These are phyloP conservation scores for Ascochyta lentis DNA, from an alignment of 2,329 filamentous ascomycete species.

Conservation along the genomic window DNA sequence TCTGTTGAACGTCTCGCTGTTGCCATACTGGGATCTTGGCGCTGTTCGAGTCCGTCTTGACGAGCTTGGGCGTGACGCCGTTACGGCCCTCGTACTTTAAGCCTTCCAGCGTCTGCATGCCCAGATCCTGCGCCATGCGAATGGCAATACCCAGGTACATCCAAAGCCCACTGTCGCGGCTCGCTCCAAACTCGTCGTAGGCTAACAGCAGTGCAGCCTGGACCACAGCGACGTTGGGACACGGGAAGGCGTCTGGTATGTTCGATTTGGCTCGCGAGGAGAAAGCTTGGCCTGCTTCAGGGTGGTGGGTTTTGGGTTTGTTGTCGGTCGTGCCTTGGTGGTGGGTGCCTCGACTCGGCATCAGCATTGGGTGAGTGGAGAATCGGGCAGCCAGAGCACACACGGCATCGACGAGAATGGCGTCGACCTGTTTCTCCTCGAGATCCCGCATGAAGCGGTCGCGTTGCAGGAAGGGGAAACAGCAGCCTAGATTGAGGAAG, in stretches of 20 bases:
- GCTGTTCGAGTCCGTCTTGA: constrained; percentile 50
- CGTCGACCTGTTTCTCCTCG: constrained; percentile 79
- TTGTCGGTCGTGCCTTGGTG: constrained; percentile 41
- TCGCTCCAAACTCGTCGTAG: constrained; percentile 87
- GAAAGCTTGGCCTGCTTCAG: constrained; percentile 78
- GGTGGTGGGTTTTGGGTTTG: constrained; percentile 48
- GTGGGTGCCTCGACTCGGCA: constrained; percentile 57
- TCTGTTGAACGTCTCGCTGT: constrained; percentile 60
- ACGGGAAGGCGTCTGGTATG: constrained; percentile 81
- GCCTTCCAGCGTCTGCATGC: constrained; percentile 81
- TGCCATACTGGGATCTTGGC: constrained; percentile 57
- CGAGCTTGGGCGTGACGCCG: constrained; percentile 63
- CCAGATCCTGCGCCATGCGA: constrained; percentile 79
- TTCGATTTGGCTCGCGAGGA: constrained; percentile 83
- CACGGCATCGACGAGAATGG: constrained; percentile 85
- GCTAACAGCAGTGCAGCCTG: constrained; percentile 84
- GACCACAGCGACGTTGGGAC: constrained; percentile 81
- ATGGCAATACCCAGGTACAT: constrained; percentile 92
- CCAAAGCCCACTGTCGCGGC: constrained; percentile 88
- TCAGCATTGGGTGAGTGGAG: constrained; percentile 65
- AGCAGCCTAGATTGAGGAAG: constrained; percentile 82
- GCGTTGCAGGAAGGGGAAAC: constrained; percentile 80
- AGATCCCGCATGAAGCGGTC: constrained; percentile 77
- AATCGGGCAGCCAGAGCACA: constrained; percentile 84
- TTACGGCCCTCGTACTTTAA: constrained; percentile 64